Base-by-base conservation (phyloP, 495 filamentous ascomycete genomes). In the Talaromyces stipitatus region DNA sequence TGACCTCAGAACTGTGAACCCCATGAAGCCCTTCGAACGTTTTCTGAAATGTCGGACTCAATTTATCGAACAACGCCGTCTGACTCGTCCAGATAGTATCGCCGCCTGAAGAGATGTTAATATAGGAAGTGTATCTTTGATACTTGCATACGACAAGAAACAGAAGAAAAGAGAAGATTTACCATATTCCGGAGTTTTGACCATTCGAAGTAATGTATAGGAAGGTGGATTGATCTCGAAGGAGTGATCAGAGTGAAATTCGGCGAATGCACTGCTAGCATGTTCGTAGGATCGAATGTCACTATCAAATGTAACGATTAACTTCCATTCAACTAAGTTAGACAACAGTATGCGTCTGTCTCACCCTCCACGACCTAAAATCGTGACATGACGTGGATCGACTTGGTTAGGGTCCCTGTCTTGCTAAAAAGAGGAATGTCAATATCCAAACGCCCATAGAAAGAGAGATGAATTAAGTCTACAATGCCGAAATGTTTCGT, bases 21-120 rank as follows among this genome's bases (percentile, higher is more conserved):
- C 77, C 75, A 56, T 82, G 76, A 7, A 82, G 61, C 14, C 72
- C 69, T 29, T 78, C 75, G 7, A 78, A 64, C 51, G 80, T 75
- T 47, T 65, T 74, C 52, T 77, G 70, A 63, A 74, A 72, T 20
- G 68, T 72, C 32, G 65, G 66, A 50, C 73, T 77, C 2, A 82
- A 61, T 4, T 74, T 65, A 60, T 82, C 78, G 55, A 61, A 70
- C 11, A 66, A 56, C n/a, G 64, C 66, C 27, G 55, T 57, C 56
- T 64, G 64, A 53, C 60, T 63, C 3, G 66, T 62, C 54, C 62
- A 70, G 20, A 70, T 60, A 16, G 67, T 70, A 48, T 70, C 67
- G 24, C 67, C 67, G 5, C 67, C 59, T 32, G 4, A 16, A 22
- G 18, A 5, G 22, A 48, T 48, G 45, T 48, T 11, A 51, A 24